phyloP scores from a whole-genome alignment of 106 monocot genomes.

The Dendrobium catenatum region DNA sequence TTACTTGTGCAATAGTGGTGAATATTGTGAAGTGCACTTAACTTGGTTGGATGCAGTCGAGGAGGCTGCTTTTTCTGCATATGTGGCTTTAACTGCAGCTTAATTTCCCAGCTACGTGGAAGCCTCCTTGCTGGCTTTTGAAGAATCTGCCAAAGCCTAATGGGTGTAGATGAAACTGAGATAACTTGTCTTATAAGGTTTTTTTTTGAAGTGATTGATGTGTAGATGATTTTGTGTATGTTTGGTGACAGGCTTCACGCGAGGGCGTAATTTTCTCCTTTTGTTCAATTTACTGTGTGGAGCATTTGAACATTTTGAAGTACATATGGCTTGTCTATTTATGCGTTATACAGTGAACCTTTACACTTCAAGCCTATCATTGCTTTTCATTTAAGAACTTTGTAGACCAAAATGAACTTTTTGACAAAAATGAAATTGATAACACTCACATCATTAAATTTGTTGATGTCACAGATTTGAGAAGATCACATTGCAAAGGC shows the following conservation, averaged over 20 bases:
- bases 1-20: not conserved
- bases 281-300: not conserved
- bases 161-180: too few species aligned
- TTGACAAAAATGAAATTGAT: not conserved
- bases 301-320: not conserved
- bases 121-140: too few species aligned
- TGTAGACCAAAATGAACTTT: not conserved
- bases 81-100: too few species aligned
- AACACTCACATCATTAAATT: not conserved
- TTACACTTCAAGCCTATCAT: not conserved
- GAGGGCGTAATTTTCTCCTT: not conserved
- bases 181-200: not conserved
- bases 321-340: not conserved
- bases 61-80: too few species aligned
- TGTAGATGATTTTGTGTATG: not conserved
- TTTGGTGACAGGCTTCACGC: not conserved
- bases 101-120: too few species aligned
- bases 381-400: not conserved
- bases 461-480: conserved; percentile 51
- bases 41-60: too few species aligned
- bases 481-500: conserved; percentile 63
- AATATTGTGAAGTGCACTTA: too few species aligned
- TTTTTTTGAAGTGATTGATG: not conserved
- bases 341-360: not conserved
- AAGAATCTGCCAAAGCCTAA: too few species aligned